Evolutionary conservation across 176 grass and related monocot genomes (phyloP), one percentile per base, ranked within the genome.

Genomic region (Lolium rigidum): DNA sequence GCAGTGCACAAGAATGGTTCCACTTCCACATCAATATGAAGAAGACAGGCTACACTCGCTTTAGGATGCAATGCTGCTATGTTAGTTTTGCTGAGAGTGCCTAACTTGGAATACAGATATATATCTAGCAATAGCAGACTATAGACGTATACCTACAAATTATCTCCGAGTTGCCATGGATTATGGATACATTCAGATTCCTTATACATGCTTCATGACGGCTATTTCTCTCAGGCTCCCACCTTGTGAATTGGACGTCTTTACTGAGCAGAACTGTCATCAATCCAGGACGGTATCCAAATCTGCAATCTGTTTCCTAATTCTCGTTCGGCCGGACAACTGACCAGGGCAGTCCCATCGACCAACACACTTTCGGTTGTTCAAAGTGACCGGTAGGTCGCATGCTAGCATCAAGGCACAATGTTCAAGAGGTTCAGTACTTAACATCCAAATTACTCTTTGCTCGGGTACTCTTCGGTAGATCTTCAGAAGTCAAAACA

Each of bases 21-120:
- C 71, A 50, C 46, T 50, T 24, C 71, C 56, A 38, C 31, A 21
- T 56, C 12, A 55, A 79, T 66, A 80, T 80, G 8, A 65, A 79
- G 76, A 74, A 75, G 48, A 70, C 65, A 68, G 17, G 47, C 39
- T 77, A 49, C 69, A 76, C 46, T 75, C 57, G 13, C 14, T 2
- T 10, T 10, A 50, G 17, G 18, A 58, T 76, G n/a, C 47, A 37
- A 17, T 51, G 41, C 25, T 56, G 2, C 16, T 88, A 48, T 58
- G 48, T 15, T 57, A 80, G 14, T 31, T 70, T 37, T 54, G 18
- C 25, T 52, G 84, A 22, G 28, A 10, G 65, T 54, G 3, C 39
- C 18, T 80, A 67, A 20, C 67, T 39, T 54, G 5, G 31, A 48
- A 15, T 25, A 59, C 59, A 43, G 73, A 20, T 28, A 44, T 28